These are phyloP conservation scores for Aspergillaceae sp. DNA, from an alignment of 2,329 filamentous ascomycete species.

Conservation along the genomic window DNA sequence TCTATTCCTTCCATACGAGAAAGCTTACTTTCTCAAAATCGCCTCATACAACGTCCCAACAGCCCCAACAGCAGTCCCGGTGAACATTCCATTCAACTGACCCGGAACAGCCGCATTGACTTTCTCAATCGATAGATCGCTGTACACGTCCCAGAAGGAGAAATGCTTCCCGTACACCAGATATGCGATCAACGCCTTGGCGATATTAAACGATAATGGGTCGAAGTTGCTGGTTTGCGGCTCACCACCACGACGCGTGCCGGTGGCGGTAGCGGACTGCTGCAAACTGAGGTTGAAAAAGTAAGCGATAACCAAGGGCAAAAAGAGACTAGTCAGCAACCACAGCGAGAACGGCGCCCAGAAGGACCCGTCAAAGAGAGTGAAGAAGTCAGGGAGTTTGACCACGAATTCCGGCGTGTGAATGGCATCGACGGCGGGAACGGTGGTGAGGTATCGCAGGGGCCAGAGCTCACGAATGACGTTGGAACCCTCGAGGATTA, in stretches of 20 bases:
- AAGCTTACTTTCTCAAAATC: constrained; percentile 32
- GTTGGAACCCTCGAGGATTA: constrained; percentile 60
- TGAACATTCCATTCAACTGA: constrained; percentile 31
- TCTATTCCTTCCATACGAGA: too few relatives aligned
- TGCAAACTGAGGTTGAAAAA: constrained; percentile 77
- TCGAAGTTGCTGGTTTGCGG: constrained; percentile 48
- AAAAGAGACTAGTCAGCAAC: constrained; percentile 59
- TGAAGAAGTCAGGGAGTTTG: constrained; percentile 70
- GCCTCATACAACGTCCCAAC: constrained; percentile 40
- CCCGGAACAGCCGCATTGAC: constrained; percentile 34
- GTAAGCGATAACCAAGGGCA: constrained; percentile 68
- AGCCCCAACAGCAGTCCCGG: constrained; percentile 33
- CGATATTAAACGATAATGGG: constrained; percentile 81
- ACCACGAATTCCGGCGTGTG: constrained; percentile 53
- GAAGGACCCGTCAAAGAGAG: constrained; percentile 66
- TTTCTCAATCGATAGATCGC: constrained; percentile 25
- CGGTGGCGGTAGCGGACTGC: constrained; percentile 13
- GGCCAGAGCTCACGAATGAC: constrained; percentile 64
- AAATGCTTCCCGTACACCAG: constrained; percentile 59
- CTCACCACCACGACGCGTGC: constrained; percentile 17
- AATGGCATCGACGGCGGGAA: constrained; percentile 53
- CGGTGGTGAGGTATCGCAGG: constrained; percentile 62
- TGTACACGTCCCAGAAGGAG: constrained; percentile 31
- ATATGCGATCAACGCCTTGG: constrained; percentile 73
- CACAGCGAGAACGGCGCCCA: constrained; percentile 77